Base-by-base conservation (phyloP, 495 filamentous ascomycete species). In the Lindgomyces ingoldianus region DNA sequence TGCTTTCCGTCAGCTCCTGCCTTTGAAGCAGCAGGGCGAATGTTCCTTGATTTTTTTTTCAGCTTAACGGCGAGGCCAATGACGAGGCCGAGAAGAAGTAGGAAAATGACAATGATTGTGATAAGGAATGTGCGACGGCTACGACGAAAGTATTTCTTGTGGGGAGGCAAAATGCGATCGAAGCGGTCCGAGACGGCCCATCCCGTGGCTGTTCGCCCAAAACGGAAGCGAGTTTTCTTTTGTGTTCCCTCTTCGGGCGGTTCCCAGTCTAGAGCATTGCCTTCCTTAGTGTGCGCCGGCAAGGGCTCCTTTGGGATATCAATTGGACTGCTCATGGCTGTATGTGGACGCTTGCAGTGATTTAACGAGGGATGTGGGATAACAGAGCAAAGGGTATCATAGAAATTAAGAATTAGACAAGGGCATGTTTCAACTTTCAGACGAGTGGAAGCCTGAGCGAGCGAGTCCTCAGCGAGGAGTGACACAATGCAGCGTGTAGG, bases 21-120 rank as follows among this genome's bases (percentile, higher is more conserved):
- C 71, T 54, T 25, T 70, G n/a, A 29, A 58, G 46, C 6, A 54
- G 24, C 26, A 69, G 65, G 16, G 71, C 67, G 36, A 64, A 10
- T 48, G 19, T 61, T 65, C 66, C 48, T 42, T 44, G 55, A 49
- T 42, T 63, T 70, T 18, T 68, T 62, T 24, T 77, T 78, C 26
- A 86, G 74, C 16, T 84, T 82, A 36, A 84, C 81, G 11, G 81
- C 75, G 22, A 87, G 76, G 14, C 83, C 83, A 39, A 87, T 77
- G 19, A 84, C 80, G 46, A 87, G 70, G 0, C 77, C 81, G 11
- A 86, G 59, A 1, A 84, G 54, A 22, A 62, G 53, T 3, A 80
- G 54, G 18, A 75, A 19, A 0, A 79, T 27, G 9, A 74, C 70
- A 1, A 70, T 68, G n/a, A 79, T 42, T 10, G 75, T 65, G 10